Evolutionary conservation across 1,139 yeast genomes (phyloP).

Genomic region (Geotrichum aggregatum): DNA sequence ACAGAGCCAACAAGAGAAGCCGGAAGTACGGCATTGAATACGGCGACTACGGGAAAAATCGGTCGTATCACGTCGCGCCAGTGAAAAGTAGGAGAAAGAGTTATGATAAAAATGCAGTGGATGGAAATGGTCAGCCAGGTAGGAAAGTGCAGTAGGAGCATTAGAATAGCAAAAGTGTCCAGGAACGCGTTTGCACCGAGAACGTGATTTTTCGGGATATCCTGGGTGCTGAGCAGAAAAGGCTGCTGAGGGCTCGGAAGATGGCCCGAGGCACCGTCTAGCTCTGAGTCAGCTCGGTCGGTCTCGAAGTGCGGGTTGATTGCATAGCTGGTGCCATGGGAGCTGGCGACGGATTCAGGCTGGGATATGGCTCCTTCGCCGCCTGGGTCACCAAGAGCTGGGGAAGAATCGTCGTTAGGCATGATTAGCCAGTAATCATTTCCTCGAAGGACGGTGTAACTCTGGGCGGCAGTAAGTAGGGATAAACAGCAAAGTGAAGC

Average conservation of each 20-base stretch:
- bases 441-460: slow-evolving; percentile 1
- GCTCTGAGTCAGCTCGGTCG: not conserved
- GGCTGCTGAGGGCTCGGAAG: not conserved
- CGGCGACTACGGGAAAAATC: not conserved
- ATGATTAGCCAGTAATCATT: slow-evolving; percentile 15
- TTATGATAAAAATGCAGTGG: slow-evolving; percentile 31
- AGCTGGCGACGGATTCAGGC: not conserved
- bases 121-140: slow-evolving; percentile 30
- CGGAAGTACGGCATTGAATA: slow-evolving; percentile 3
- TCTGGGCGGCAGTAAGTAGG: too few species aligned
- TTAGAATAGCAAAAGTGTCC: slow-evolving; percentile 36
- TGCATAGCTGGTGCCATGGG: not conserved
- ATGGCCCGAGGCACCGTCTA: not conserved
- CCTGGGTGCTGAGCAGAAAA: not conserved
- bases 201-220: slow-evolving; percentile 21
- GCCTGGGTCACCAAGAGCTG: slow-evolving; percentile 2
- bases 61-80: slow-evolving; percentile 12
- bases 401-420: slow-evolving; percentile 13
- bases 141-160: slow-evolving; percentile 34
- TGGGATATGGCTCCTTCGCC: not conserved
- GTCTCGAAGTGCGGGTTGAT: not conserved
- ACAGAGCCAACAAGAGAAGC: not conserved
- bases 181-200: slow-evolving; percentile 33
- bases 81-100: slow-evolving; percentile 23
- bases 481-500: too few species aligned